Conservation (phyloP, 345 rosid genomes). For the Aethionema arabicum region DNA sequence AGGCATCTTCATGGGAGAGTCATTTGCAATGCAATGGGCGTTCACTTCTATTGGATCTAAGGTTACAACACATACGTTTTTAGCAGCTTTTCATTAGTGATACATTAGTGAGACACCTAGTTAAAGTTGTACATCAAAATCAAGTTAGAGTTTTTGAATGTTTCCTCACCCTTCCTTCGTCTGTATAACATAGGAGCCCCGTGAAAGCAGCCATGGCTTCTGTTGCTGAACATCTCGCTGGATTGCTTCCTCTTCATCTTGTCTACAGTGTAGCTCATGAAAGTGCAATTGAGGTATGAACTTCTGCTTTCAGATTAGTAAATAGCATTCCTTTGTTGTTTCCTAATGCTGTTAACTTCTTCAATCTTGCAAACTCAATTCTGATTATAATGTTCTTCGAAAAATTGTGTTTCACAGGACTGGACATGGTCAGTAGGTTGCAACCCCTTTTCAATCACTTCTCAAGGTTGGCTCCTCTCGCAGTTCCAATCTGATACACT, state of each 20-base stretch:
- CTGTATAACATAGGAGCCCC: conserved; percentile 60
- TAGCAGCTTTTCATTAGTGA: conserved; percentile 10
- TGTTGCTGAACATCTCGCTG: conserved; percentile 93
- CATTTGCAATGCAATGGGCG: conserved; percentile 94
- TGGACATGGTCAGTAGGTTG: conserved; percentile 99
- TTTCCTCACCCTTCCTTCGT: not conserved
- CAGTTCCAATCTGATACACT: conserved; percentile 86
- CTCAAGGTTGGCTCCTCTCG: conserved; percentile 89
- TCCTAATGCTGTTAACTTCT: conserved; percentile 18
- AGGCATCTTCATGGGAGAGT: conserved; percentile 92
- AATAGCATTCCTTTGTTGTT: conserved; percentile 16
- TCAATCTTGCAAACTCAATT: conserved; percentile 1
- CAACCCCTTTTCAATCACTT: conserved; percentile 78
- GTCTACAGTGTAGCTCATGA: conserved; percentile 95
- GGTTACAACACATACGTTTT: conserved; percentile 44
- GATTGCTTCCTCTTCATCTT: conserved; percentile 95
- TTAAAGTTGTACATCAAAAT: conserved; percentile 6
- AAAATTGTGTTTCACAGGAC: conserved; percentile 50
- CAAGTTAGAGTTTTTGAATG: conserved; percentile 5
- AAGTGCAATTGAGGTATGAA: conserved; percentile 89
- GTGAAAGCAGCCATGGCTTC: conserved; percentile 88
- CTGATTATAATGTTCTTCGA: conserved; percentile 12
- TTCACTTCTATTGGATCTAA: conserved; percentile 88
- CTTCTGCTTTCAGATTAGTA: conserved; percentile 11
- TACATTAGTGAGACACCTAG: not conserved